These are phyloP conservation scores for Fomitopsis pinicola DNA, from an alignment of 1,284 basidiomycete species.

Conservation along the genomic window DNA sequence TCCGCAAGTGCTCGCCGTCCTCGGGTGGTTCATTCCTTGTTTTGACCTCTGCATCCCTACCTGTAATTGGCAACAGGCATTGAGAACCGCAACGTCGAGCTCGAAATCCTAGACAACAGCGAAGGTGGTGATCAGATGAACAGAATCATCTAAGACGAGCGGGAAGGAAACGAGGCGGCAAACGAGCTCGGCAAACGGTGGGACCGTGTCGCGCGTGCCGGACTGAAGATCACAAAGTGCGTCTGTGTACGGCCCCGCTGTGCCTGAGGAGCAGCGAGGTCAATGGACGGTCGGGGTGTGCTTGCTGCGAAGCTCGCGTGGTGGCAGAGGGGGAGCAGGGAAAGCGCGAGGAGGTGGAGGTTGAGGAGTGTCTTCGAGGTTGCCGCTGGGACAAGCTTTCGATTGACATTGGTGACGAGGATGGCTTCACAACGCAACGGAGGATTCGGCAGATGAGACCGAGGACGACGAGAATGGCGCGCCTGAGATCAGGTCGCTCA, in stretches of 20 bases:
- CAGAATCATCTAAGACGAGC: slow-evolving; percentile 77
- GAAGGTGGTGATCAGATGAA: slow-evolving; percentile 54
- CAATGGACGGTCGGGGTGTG: slow-evolving; percentile 64
- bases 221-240: slow-evolving; percentile 61
- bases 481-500: slow-evolving; percentile 72
- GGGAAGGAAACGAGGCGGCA: slow-evolving; percentile 43
- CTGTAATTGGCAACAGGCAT: slow-evolving; percentile 44
- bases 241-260: slow-evolving; percentile 46
- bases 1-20: slow-evolving; percentile 48
- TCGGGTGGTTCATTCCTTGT: slow-evolving; percentile 88
- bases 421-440: slow-evolving; percentile 30
- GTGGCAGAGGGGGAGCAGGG: slow-evolving; percentile 67
- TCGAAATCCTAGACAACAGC: slow-evolving; percentile 71
- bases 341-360: slow-evolving; percentile 65
- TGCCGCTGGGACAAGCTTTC: slow-evolving; percentile 56
- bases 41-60: slow-evolving; percentile 65
- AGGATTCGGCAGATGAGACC: slow-evolving; percentile 40
- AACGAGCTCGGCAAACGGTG: slow-evolving; percentile 45
- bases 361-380: slow-evolving; percentile 52
- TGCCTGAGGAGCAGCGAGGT: slow-evolving; percentile 41
- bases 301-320: slow-evolving; percentile 65
- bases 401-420: slow-evolving; percentile 65
- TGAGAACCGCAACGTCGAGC: slow-evolving; percentile 65
- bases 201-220: slow-evolving; percentile 72
- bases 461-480: slow-evolving; percentile 63